Percentiles rank a stretch among this genome's conserved stretches.
phyloP scores from a whole-genome alignment of 2,329 filamentous ascomycete species.

The Trichoderma gracile region DNA sequence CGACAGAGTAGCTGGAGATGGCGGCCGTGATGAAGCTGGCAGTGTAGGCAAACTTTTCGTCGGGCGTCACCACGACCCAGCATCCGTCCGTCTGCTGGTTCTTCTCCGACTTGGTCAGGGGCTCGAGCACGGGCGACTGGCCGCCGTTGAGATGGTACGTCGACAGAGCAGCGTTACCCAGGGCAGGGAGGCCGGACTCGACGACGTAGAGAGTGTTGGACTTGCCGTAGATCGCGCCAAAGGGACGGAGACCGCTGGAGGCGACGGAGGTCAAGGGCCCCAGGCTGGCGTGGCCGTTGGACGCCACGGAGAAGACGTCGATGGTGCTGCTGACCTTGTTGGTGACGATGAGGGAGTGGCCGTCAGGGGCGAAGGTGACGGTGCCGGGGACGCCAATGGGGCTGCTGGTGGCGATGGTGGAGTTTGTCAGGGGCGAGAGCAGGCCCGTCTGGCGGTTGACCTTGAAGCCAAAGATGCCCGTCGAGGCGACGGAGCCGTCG shows the following conservation, averaged over 20 bases:
- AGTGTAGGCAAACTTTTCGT: constrained; percentile 28
- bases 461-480: constrained; percentile 31
- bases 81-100: constrained; percentile 29
- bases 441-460: constrained; percentile 24
- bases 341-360: constrained; percentile 28
- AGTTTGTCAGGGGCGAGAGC: constrained; percentile 29
- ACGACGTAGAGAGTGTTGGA: constrained; percentile 26
- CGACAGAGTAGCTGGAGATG: constrained; percentile 29
- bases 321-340: constrained; percentile 32
- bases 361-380: constrained; percentile 29
- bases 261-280: constrained; percentile 25
- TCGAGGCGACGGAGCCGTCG: constrained; percentile 30
- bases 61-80: constrained; percentile 30
- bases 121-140: constrained; percentile 24
- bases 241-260: constrained; percentile 27
- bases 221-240: constrained; percentile 26
- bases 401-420: constrained; percentile 29
- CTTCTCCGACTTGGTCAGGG: constrained; percentile 27
- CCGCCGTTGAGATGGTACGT: constrained; percentile 27
- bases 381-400: constrained; percentile 31
- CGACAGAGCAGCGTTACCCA: constrained; percentile 26
- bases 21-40: constrained; percentile 31
- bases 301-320: constrained; percentile 28
- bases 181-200: constrained; percentile 27
- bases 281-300: constrained; percentile 25